Percentiles rank a stretch among this genome's conserved stretches.
These are phyloP conservation scores for Spathaspora jeffriesii DNA, from an alignment of 1,139 yeast genomes.

Conservation along the genomic window DNA sequence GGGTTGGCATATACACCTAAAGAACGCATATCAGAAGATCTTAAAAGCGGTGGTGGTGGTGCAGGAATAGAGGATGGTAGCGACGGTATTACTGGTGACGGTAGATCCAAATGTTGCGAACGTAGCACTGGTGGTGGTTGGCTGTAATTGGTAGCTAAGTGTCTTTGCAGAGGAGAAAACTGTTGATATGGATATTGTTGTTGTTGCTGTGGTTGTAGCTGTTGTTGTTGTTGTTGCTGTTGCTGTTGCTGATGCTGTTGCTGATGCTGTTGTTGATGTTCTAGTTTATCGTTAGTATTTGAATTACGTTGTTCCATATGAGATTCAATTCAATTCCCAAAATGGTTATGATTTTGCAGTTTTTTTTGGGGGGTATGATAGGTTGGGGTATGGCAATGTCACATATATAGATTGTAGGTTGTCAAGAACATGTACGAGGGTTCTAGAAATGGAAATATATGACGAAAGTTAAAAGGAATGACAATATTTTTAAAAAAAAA, in stretches of 20 bases:
- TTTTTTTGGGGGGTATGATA: neutral
- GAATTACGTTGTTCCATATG: slow-evolving; percentile 2
- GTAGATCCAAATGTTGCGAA: neutral
- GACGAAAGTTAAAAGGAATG: neutral
- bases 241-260: neutral
- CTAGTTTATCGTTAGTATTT: slow-evolving; percentile 3
- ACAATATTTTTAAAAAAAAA: neutral
- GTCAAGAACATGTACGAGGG: slow-evolving; percentile 1
- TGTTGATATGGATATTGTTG: neutral
- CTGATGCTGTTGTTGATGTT: neutral
- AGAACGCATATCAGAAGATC: slow-evolving; percentile 3
- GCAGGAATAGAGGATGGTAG: slow-evolving; percentile 1
- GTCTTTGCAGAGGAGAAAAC: slow-evolving; percentile 1
- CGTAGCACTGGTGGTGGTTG: neutral
- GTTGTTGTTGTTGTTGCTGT: neutral
- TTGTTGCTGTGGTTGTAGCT: neutral
- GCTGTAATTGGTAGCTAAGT: neutral
- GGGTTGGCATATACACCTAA: neutral
- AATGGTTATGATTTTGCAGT: slow-evolving; percentile 1
- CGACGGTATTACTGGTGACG: slow-evolving; percentile 2
- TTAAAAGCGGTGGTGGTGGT: neutral
- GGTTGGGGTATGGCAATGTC: neutral
- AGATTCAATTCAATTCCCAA: neutral
- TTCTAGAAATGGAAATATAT: neutral
- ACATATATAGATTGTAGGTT: neutral